Conservation (phyloP, 2,329 filamentous ascomycete species). For the Exophiala alcalophila region DNA sequence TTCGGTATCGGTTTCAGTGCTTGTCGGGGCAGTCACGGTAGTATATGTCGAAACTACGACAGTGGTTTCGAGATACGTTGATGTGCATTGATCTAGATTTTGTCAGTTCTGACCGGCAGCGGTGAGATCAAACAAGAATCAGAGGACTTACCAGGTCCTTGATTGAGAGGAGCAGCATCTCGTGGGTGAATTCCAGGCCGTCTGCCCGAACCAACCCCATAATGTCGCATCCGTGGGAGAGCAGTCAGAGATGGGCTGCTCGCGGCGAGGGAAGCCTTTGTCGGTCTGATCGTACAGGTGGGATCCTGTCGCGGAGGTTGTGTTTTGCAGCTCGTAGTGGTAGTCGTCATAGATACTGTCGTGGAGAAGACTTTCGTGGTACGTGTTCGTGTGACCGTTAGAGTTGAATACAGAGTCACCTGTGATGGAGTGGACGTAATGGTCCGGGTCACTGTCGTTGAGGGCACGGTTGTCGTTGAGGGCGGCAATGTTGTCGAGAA, state of each 20-base stretch:
- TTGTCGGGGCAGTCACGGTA: conserved; percentile 23
- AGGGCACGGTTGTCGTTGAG: conserved; percentile 24
- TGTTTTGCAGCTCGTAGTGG: conserved; percentile 19
- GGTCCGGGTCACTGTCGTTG: conserved; percentile 19
- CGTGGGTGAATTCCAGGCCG: conserved; percentile 1
- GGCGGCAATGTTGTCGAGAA: conserved; percentile 18
- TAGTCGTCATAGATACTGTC: conserved; percentile 19
- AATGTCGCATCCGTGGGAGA: conserved; percentile 5
- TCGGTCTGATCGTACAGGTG: conserved; percentile 22
- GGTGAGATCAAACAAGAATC: not conserved
- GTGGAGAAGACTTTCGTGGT: conserved; percentile 17
- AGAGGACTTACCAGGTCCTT: conserved; percentile 16
- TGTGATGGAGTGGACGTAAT: conserved; percentile 18
- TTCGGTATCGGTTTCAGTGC: conserved; percentile 21
- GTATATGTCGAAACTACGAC: conserved; percentile 17
- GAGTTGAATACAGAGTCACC: conserved; percentile 22
- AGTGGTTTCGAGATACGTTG: conserved; percentile 18
- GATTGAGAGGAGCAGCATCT: conserved; percentile 10
- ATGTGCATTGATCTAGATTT: conserved; percentile 23
- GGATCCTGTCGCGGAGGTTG: conserved; percentile 20
- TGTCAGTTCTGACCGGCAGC: no score
- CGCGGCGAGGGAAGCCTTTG: conserved; percentile 22
- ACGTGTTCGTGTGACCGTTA: conserved; percentile 18
- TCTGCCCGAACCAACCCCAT: not conserved
- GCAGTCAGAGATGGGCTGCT: conserved; percentile 1